Evolutionary conservation across 148 eudicot species (phyloP).

Genomic region (Rhododendron henanense): DNA sequence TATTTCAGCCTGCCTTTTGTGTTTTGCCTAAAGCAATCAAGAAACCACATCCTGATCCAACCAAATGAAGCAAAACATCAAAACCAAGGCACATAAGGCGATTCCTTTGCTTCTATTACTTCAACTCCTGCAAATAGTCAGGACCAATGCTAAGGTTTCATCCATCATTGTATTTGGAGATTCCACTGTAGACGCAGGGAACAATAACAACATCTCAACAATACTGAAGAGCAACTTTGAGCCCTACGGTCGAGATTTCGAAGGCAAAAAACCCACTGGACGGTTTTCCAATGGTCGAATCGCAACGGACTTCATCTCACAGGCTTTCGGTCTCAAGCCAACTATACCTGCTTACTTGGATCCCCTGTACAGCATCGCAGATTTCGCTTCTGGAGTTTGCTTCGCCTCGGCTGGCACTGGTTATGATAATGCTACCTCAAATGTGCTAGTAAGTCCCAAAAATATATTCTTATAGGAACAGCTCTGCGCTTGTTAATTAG

Average conservation of each 20-base stretch:
- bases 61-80: background rate
- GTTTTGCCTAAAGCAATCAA: background rate
- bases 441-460: slow-evolving; percentile 17
- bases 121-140: slow-evolving; percentile 12
- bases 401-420: slow-evolving; percentile 27
- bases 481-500: background rate
- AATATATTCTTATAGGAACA: background rate
- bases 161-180: slow-evolving; percentile 26
- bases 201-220: slow-evolving; percentile 20
- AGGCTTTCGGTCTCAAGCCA: slow-evolving; percentile 26
- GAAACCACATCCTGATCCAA: background rate
- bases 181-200: slow-evolving; percentile 24
- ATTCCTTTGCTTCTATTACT: slow-evolving; percentile 5
- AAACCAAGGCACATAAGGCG: background rate
- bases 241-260: slow-evolving; percentile 24
- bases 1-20: background rate
- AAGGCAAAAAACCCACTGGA: slow-evolving; percentile 17
- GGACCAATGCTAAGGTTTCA: slow-evolving; percentile 12
- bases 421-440: slow-evolving; percentile 22
- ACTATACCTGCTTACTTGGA: slow-evolving; percentile 24
- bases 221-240: slow-evolving; percentile 16
- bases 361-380: slow-evolving; percentile 12
- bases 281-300: slow-evolving; percentile 25
- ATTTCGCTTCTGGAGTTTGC: slow-evolving; percentile 23
- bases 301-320: slow-evolving; percentile 19